Evolutionary conservation across 345 rosid species (phyloP).

Genomic region (Combretum micranthum): DNA sequence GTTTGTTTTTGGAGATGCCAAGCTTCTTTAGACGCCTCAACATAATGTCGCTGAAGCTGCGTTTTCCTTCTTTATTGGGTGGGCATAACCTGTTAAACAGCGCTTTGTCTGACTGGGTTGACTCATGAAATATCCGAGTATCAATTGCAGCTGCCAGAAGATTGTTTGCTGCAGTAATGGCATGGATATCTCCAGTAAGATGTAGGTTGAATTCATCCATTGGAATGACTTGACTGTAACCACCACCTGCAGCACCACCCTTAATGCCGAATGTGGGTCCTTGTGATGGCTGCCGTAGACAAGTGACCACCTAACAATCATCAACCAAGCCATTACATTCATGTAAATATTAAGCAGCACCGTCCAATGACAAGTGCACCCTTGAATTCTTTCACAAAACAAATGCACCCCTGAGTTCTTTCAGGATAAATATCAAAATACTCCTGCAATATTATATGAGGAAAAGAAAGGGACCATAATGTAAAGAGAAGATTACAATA

Average conservation of each 20-base stretch:
- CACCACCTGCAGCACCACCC: slow-evolving; percentile 99
- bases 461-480: too few relatives aligned
- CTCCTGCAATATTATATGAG: too few relatives aligned
- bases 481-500: too few relatives aligned
- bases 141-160: slow-evolving; percentile 99
- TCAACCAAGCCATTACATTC: neutral
- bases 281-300: slow-evolving; percentile 98
- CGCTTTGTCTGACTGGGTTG: slow-evolving; percentile 89
- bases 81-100: slow-evolving; percentile 82
- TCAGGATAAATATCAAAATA: too few relatives aligned
- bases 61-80: slow-evolving; percentile 72
- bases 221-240: slow-evolving; percentile 96
- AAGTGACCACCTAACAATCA: slow-evolving; percentile 70
- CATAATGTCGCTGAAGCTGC: slow-evolving; percentile 74
- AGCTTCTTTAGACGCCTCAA: slow-evolving; percentile 78
- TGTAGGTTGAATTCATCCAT: slow-evolving; percentile 99
- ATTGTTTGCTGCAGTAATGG: slow-evolving; percentile 98
- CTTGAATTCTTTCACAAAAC: too few relatives aligned
- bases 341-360: too few relatives aligned
- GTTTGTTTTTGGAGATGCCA: slow-evolving; percentile 69
- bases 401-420: too few relatives aligned
- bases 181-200: slow-evolving; percentile 97
- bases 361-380: too few relatives aligned
- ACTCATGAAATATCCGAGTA: slow-evolving; percentile 90
- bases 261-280: slow-evolving; percentile 99